These are phyloP conservation scores for Tricholoma matsutake DNA, from an alignment of 768 basidiomycete genomes.

Conservation along the genomic window DNA sequence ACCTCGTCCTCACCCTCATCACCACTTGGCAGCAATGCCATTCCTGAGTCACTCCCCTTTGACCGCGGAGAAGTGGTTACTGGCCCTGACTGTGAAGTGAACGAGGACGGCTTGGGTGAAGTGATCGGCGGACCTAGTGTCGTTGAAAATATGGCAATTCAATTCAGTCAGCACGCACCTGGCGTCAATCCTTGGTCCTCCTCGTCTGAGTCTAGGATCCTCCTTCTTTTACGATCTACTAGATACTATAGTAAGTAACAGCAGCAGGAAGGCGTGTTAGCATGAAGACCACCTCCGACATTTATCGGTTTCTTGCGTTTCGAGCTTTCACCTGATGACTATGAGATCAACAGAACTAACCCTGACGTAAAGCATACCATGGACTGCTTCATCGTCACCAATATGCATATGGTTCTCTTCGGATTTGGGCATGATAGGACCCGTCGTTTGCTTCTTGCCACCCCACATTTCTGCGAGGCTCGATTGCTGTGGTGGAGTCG, in stretches of 20 bases:
- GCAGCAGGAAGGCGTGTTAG: not conserved
- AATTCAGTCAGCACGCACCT: constrained; percentile 3
- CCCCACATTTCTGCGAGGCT: constrained; percentile 76
- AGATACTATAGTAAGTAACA: not conserved
- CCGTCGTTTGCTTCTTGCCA: constrained; percentile 18
- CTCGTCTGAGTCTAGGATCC: constrained; percentile 53
- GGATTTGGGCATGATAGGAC: constrained; percentile 11
- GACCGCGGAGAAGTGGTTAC: not conserved
- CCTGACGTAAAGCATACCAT: constrained; percentile 16
- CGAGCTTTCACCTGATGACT: constrained; percentile 32
- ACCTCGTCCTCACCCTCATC: constrained; percentile 34
- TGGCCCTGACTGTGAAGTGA: constrained; percentile 1
- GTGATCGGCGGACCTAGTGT: constrained; percentile 3
- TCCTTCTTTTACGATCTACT: constrained; percentile 39
- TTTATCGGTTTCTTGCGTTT: constrained; percentile 36
- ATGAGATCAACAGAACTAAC: not conserved
- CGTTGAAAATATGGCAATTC: not conserved
- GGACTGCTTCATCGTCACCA: constrained; percentile 20
- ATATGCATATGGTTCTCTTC: constrained; percentile 29
- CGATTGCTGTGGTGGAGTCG: constrained; percentile 73
- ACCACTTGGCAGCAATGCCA: constrained; percentile 15
- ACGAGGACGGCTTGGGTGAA: constrained; percentile 13
- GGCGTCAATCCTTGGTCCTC: constrained; percentile 32
- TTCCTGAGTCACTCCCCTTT: constrained; percentile 19
- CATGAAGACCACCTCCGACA: constrained; percentile 13